A percentile compares a stretch with the other conserved stretches of the same genome.
phyloP scores from a whole-genome alignment of 2,329 filamentous ascomycete genomes.

The Fusarium sp. region DNA sequence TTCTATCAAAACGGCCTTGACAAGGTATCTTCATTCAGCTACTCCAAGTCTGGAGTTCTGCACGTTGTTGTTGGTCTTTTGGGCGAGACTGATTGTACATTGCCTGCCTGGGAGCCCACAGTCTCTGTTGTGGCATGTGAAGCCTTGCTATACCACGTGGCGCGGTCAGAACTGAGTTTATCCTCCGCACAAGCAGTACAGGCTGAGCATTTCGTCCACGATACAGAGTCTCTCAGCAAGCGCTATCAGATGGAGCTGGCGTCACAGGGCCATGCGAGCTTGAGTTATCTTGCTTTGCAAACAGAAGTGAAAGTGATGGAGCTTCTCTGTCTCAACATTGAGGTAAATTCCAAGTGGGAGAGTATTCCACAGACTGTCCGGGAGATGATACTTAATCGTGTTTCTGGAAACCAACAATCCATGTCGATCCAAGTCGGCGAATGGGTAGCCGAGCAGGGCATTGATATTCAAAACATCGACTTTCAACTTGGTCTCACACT shows the following conservation, averaged over 20 bases:
- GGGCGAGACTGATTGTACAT: not conserved
- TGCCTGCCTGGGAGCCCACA: not conserved
- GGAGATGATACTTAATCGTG: slow-evolving; percentile 7
- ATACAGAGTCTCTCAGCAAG: not conserved
- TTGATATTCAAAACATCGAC: slow-evolving; percentile 1
- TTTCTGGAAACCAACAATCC: not conserved
- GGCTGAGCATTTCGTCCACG: slow-evolving; percentile 3
- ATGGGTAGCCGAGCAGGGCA: not conserved
- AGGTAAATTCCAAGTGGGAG: not conserved
- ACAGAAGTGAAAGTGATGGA: not conserved
- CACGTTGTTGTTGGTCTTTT: not conserved
- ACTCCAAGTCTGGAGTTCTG: not conserved
- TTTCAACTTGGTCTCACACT: not conserved
- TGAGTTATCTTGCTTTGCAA: not conserved
- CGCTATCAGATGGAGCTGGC: slow-evolving; percentile 2
- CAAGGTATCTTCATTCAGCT: not conserved
- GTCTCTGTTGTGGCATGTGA: slow-evolving; percentile 1
- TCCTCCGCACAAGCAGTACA: slow-evolving; percentile 1
- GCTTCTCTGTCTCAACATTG: not conserved
- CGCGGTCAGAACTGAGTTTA: not conserved
- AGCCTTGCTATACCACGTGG: slow-evolving; percentile 1
- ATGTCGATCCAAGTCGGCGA: not conserved
- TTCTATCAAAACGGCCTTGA: not conserved
- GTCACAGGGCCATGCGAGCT: not conserved
- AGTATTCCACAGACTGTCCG: not conserved